phyloP scores from a whole-genome alignment of 2,329 filamentous ascomycete genomes.

The Colletotrichum higginsianum region DNA sequence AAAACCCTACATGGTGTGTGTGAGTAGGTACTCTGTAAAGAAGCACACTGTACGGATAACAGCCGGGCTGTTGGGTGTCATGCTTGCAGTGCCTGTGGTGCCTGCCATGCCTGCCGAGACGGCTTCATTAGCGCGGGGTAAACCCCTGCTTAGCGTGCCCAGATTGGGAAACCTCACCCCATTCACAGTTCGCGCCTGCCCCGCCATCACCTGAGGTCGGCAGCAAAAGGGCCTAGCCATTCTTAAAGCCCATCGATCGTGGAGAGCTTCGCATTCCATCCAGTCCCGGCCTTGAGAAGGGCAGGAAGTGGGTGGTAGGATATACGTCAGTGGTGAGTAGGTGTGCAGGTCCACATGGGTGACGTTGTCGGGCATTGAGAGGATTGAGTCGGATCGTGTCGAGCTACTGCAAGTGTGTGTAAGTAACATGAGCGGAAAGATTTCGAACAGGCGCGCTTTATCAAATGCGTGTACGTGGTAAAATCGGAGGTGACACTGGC shows the following conservation, averaged over 20 bases:
- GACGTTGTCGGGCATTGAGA: background rate
- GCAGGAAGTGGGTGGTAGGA: background rate
- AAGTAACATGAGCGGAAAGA: too few relatives aligned
- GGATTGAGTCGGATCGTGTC: background rate
- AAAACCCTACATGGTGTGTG: background rate
- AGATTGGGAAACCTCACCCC: conserved; percentile 37
- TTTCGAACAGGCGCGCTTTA: background rate
- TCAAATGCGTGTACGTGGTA: background rate
- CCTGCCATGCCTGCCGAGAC: conserved; percentile 4
- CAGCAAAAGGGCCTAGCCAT: conserved; percentile 1
- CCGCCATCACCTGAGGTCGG: conserved; percentile 33
- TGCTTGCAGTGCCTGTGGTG: too few relatives aligned
- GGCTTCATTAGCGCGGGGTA: conserved; percentile 39
- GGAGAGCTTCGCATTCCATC: too few relatives aligned
- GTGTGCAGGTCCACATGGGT: background rate
- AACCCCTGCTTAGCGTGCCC: conserved; percentile 27
- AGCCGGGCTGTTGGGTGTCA: too few relatives aligned
- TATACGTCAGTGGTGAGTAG: background rate
- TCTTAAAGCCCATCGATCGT: conserved; percentile 13
- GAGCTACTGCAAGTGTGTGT: background rate
- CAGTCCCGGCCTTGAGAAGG: background rate
- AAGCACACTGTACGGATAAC: too few relatives aligned
- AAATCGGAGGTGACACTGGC: background rate
- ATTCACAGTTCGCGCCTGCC: conserved; percentile 36
- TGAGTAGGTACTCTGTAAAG: too few relatives aligned